Percentiles rank a stretch among this genome's conserved stretches.
Conservation (phyloP, 257 asterid species). For the Thymus mandschuricus region DNA sequence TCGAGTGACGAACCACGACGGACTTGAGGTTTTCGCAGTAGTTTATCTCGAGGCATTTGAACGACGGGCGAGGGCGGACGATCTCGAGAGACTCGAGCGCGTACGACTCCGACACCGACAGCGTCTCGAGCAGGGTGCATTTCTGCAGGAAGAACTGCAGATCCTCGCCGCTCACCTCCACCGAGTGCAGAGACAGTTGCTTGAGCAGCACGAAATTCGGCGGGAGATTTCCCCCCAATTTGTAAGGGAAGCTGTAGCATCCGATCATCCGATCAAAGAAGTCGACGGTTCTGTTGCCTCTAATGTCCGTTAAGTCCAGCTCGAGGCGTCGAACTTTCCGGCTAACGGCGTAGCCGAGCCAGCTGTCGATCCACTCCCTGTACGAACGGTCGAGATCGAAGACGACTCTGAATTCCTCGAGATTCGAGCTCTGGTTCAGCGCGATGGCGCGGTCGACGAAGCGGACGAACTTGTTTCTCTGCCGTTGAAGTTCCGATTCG, state of each 20-base stretch:
- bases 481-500: not conserved
- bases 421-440: not conserved
- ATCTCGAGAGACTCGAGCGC: not conserved
- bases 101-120: not conserved
- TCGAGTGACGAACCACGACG: not conserved
- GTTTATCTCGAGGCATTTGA: constrained; percentile 13
- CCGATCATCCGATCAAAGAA: too few species aligned
- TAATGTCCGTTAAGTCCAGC: not conserved
- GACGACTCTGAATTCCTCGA: not conserved
- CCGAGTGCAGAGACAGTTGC: not conserved
- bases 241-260: not conserved
- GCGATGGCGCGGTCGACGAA: not conserved
- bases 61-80: not conserved
- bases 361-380: not conserved
- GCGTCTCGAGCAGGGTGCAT: not conserved
- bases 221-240: not conserved
- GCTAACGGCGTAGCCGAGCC: not conserved
- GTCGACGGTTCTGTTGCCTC: not conserved
- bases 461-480: not conserved
- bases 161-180: not conserved
- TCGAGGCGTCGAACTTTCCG: not conserved
- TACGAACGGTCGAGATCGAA: not conserved
- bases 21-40: not conserved
- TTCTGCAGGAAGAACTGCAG: not conserved
- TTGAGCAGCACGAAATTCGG: not conserved